Evolutionary conservation across 169 alveolate genomes (phyloP).

Genomic region (Cryptosporidium meleagridis): DNA sequence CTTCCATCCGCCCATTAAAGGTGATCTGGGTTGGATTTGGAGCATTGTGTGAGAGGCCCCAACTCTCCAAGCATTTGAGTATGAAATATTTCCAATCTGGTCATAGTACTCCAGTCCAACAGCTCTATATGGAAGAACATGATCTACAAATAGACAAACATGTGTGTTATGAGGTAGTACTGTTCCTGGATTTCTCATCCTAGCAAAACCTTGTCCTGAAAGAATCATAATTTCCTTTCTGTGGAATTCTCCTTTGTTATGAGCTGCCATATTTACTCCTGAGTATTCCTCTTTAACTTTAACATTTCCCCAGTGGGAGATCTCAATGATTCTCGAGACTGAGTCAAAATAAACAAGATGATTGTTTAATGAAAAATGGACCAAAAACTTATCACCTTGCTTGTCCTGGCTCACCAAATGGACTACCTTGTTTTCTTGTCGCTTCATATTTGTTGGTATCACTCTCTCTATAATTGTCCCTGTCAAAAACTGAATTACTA

Average conservation of each 20-base stretch:
- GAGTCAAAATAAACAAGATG: conserved; percentile 77
- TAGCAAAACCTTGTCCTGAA: conserved; percentile 74
- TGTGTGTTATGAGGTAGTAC: conserved; percentile 77
- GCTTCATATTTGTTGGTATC: conserved; percentile 31
- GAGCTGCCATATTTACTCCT: conserved; percentile 85
- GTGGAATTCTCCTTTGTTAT: conserved; percentile 88
- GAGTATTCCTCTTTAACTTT: conserved; percentile 84
- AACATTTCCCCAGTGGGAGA: conserved; percentile 92
- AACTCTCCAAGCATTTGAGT: conserved; percentile 86
- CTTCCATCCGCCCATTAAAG: conserved; percentile 92
- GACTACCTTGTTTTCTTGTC: conserved; percentile 37
- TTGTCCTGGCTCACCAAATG: neutral
- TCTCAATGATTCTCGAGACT: conserved; percentile 77
- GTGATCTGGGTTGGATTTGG: conserved; percentile 87
- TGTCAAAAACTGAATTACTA: conserved; percentile 27
- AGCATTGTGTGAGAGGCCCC: conserved; percentile 65
- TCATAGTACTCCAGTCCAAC: conserved; percentile 90
- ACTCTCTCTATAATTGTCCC: conserved; percentile 48
- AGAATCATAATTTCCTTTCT: conserved; percentile 84
- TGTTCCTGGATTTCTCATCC: conserved; percentile 77
- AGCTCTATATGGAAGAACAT: conserved; percentile 84
- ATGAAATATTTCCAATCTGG: conserved; percentile 89
- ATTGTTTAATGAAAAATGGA: conserved; percentile 45
- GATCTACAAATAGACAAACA: conserved; percentile 80
- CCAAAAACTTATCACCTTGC: conserved; percentile 4